A percentile compares a stretch with the other conserved stretches of the same genome.
These are phyloP conservation scores for Colletotrichum costaricense DNA, from an alignment of 2,329 filamentous ascomycete species.

Conservation along the genomic window DNA sequence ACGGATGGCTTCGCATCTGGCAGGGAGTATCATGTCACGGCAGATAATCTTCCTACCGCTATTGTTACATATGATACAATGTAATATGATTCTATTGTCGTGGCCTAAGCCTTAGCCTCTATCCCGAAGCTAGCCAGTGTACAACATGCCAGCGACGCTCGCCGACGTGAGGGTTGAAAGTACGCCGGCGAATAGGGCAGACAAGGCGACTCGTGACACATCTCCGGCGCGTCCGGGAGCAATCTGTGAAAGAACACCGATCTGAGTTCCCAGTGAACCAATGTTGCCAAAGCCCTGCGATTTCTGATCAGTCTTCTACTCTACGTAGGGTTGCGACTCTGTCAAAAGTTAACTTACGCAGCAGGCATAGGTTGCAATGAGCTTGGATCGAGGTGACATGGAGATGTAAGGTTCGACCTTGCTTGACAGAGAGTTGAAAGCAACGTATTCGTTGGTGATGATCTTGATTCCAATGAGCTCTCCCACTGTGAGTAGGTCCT, in stretches of 20 bases:
- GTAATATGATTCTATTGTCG: background rate
- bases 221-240: slow-evolving; percentile 26
- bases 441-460: slow-evolving; percentile 27
- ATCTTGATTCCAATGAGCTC: slow-evolving; percentile 33
- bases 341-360: slow-evolving; percentile 7
- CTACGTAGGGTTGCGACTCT: background rate
- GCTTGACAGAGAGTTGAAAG: slow-evolving; percentile 28
- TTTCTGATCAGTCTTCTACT: background rate
- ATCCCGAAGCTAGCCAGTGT: slow-evolving; percentile 15
- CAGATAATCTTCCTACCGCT: background rate
- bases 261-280: slow-evolving; percentile 29
- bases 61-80: background rate
- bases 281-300: slow-evolving; percentile 25
- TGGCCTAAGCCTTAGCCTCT: background rate
- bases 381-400: slow-evolving; percentile 26
- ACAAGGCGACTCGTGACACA: slow-evolving; percentile 26
- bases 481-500: slow-evolving; percentile 20
- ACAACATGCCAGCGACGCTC: slow-evolving; percentile 30
- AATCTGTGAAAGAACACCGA: slow-evolving; percentile 30
- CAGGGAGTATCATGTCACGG: background rate
- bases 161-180: slow-evolving; percentile 29
- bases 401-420: slow-evolving; percentile 27
- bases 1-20: background rate
- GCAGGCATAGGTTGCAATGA: slow-evolving; percentile 30
- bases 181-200: slow-evolving; percentile 28